Conservation (phyloP, 2,329 filamentous ascomycete species). For the Penicillium hesseltinei region DNA sequence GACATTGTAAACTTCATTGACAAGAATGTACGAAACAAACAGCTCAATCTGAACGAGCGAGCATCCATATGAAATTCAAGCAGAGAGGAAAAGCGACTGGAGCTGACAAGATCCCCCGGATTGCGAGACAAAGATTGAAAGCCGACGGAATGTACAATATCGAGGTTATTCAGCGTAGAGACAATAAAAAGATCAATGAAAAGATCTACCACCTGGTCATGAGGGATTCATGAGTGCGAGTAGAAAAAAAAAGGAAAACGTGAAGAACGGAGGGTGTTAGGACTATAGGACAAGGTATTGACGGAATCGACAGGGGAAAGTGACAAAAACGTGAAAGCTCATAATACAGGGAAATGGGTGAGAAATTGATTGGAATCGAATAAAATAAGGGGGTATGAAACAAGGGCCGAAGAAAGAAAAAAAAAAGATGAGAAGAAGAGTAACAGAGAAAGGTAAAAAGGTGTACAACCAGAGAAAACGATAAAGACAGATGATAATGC, state of each 20-base stretch:
- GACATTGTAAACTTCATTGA: not conserved
- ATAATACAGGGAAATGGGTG: conserved; percentile 24
- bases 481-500: conserved; percentile 16
- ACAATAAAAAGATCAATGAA: not conserved
- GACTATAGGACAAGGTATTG: conserved; percentile 25
- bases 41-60: not conserved
- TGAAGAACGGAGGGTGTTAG: conserved; percentile 1
- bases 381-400: conserved; percentile 9
- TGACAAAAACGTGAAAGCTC: conserved; percentile 15
- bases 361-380: conserved; percentile 3
- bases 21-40: not conserved
- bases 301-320: conserved; percentile 12
- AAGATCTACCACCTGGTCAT: conserved; percentile 22
- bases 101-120: not conserved
- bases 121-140: not conserved
- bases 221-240: conserved; percentile 13
- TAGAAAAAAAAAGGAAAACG: conserved; percentile 11
- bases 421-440: conserved; percentile 14
- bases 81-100: not conserved
- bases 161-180: conserved; percentile 3
- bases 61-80: not conserved
- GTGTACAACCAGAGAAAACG: conserved; percentile 17
- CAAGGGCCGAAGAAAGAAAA: conserved; percentile 4
- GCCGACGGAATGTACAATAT: conserved; percentile 22
- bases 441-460: conserved; percentile 7